A percentile compares a stretch with the other conserved stretches of the same genome.
Conservation (phyloP, 805 yeast species). For the Millerago galiae region DNA sequence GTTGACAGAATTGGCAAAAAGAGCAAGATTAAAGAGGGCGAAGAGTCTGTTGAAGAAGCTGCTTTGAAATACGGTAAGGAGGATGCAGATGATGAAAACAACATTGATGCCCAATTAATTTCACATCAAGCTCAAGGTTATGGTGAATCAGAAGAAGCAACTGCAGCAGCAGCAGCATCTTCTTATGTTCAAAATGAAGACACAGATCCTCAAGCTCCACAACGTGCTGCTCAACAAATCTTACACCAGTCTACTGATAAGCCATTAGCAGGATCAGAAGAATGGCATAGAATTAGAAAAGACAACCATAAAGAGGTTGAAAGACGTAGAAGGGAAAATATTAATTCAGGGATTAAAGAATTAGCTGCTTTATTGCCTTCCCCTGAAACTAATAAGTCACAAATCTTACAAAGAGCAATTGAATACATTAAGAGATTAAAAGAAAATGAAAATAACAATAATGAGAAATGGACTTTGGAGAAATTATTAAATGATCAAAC, state of each 20-base stretch:
- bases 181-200: slow-evolving; percentile 3
- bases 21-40: slow-evolving; percentile 2
- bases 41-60: slow-evolving; percentile 8
- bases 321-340: slow-evolving; percentile 83
- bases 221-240: slow-evolving; percentile 11
- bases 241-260: slow-evolving; percentile 26
- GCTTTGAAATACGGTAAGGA: slow-evolving; percentile 3
- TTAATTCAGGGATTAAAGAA: slow-evolving; percentile 80
- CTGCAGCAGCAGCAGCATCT: slow-evolving; percentile 10
- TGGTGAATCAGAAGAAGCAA: slow-evolving; percentile 11
- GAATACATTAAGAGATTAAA: slow-evolving; percentile 86
- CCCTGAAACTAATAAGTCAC: slow-evolving; percentile 84
- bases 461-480: slow-evolving; percentile 94
- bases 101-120: slow-evolving; percentile 21
- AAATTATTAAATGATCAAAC: slow-evolving; percentile 90
- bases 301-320: slow-evolving; percentile 96
- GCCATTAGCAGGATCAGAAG: slow-evolving; percentile 71
- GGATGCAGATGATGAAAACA: slow-evolving; percentile 8
- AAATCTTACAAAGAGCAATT: slow-evolving; percentile 79
- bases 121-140: slow-evolving; percentile 12
- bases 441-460: slow-evolving; percentile 81
- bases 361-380: slow-evolving; percentile 75
- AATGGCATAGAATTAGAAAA: slow-evolving; percentile 77
- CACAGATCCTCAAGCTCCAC: background rate
- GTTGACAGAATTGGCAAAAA: slow-evolving; percentile 1